Conservation (phyloP, 257 asterid species). For the Nicotiana benthamiana region DNA sequence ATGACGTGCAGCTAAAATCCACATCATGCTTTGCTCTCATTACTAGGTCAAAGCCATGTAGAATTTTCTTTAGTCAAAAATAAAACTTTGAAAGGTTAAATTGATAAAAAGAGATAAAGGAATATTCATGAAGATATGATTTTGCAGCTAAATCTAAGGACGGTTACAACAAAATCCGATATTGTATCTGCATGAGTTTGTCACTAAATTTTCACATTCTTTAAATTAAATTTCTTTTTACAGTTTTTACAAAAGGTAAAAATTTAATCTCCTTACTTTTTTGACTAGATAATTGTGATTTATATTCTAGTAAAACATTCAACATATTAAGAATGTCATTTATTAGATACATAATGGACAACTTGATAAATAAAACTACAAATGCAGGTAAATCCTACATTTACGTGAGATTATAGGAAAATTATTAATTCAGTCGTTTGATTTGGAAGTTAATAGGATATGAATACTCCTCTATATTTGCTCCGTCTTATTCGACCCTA, state of each 20-base stretch:
- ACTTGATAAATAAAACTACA: background rate
- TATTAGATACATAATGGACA: background rate
- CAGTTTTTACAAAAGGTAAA: background rate
- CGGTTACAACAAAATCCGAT: slow-evolving; percentile 16
- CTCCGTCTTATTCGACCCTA: background rate
- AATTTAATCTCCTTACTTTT: background rate
- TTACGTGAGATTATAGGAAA: background rate
- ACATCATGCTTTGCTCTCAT: too few species aligned
- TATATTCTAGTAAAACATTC: background rate
- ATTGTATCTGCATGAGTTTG: background rate
- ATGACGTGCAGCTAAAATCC: too few species aligned
- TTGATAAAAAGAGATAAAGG: background rate
- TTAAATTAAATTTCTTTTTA: background rate
- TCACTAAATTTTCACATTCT: background rate
- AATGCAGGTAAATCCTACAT: background rate
- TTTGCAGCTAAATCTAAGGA: background rate
- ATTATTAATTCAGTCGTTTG: background rate
- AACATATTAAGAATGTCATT: background rate
- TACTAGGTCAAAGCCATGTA: too few species aligned
- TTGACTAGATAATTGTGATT: background rate
- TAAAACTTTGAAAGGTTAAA: background rate
- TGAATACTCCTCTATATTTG: background rate
- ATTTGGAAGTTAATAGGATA: background rate
- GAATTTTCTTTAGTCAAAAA: too few species aligned
- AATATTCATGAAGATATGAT: background rate